Conservation (phyloP, 805 yeast species). For the Starmerella asiatica region DNA sequence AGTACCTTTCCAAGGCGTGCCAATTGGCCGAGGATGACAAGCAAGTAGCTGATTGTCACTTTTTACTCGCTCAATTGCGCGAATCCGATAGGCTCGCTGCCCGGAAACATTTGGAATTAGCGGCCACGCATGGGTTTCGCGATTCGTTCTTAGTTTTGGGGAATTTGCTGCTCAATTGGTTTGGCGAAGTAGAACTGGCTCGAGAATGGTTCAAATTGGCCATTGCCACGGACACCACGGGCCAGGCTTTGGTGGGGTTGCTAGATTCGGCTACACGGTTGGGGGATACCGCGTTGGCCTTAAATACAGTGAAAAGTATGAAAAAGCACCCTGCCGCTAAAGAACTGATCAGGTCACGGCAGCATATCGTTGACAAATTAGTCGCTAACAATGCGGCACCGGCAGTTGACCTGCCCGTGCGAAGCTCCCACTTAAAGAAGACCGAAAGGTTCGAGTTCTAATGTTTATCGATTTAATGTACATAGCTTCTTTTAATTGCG, state of each 20-base stretch:
- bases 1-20: conserved; percentile 48
- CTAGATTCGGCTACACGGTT: conserved; percentile 17
- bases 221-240: conserved; percentile 18
- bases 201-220: conserved; percentile 81
- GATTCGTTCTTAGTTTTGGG: conserved; percentile 71
- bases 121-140: conserved; percentile 63
- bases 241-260: conserved; percentile 20
- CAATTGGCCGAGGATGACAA: conserved; percentile 38
- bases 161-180: conserved; percentile 65
- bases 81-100: conserved; percentile 52
- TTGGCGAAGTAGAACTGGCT: conserved; percentile 45
- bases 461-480: too few species aligned
- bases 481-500: neutral
- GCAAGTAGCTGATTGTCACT: conserved; percentile 60
- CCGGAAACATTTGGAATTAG: conserved; percentile 57
- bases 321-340: conserved; percentile 8
- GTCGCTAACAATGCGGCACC: neutral
- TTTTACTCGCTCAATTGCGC: conserved; percentile 57
- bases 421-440: neutral
- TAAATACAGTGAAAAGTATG: conserved; percentile 5
- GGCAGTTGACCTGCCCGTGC: neutral
- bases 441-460: conserved; percentile 5
- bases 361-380: neutral
- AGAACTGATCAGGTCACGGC: conserved; percentile 6
- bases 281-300: conserved; percentile 7